Evolutionary conservation across 1,284 basidiomycete species (phyloP).

Genomic region (Sphagnurus paluster): DNA sequence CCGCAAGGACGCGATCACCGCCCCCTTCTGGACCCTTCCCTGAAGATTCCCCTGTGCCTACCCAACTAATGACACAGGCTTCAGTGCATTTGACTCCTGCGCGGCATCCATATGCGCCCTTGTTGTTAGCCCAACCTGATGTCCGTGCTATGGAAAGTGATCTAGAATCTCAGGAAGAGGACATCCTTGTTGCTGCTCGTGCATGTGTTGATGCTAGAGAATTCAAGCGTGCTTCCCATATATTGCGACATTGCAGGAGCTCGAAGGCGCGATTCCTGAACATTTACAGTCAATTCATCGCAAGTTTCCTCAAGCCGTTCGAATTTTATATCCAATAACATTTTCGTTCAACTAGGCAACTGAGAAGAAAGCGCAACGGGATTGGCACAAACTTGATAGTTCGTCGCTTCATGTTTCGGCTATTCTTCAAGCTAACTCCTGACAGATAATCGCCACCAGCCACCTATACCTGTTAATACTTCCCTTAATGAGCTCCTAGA

Average conservation of each 20-base stretch:
- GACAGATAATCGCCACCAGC: constrained; percentile 72
- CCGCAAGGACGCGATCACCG: constrained; percentile 45
- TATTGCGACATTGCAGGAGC: constrained; percentile 64
- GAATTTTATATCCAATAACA: constrained; percentile 7
- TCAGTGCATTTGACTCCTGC: constrained; percentile 23
- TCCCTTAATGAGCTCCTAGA: constrained; percentile 63
- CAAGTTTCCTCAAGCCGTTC: constrained; percentile 42
- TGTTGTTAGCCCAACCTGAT: constrained; percentile 25
- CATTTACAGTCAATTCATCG: constrained; percentile 84
- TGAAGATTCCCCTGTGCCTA: constrained; percentile 35
- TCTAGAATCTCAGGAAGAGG: constrained; percentile 63
- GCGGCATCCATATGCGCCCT: constrained; percentile 28
- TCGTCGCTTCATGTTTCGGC: constrained; percentile 26
- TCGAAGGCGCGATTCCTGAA: constrained; percentile 77
- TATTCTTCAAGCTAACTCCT: constrained; percentile 1
- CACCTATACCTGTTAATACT: constrained; percentile 68
- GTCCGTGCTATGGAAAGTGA: constrained; percentile 40
- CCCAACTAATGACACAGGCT: constrained; percentile 27
- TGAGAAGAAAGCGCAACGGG: constrained; percentile 66
- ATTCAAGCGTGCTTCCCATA: constrained; percentile 71
- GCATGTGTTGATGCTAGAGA: constrained; percentile 81
- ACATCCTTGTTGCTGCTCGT: constrained; percentile 71
- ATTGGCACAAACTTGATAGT: constrained; percentile 78
- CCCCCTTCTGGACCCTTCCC: constrained; percentile 34
- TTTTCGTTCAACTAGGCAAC: constrained; percentile 42